phyloP scores from a whole-genome alignment of 2,329 filamentous ascomycete genomes.

The Talaromyces albobiverticillius region DNA sequence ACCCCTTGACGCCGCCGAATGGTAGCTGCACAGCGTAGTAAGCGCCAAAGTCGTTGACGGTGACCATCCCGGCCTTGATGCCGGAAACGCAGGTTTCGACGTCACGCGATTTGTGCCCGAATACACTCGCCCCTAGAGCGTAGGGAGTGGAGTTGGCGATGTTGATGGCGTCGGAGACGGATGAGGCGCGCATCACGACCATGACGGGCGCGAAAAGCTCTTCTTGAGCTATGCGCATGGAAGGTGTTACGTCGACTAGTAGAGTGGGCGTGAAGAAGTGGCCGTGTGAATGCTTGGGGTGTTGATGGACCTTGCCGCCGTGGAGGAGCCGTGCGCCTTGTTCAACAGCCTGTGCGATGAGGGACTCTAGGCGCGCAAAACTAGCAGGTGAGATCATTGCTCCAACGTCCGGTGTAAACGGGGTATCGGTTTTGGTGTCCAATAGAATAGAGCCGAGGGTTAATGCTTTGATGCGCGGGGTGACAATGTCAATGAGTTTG shows the following conservation, averaged over 20 bases:
- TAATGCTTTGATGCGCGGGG: slow-evolving; percentile 69
- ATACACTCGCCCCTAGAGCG: slow-evolving; percentile 84
- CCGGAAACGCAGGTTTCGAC: slow-evolving; percentile 64
- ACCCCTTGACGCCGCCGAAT: slow-evolving; percentile 87
- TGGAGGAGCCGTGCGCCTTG: slow-evolving; percentile 77
- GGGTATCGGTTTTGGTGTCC: slow-evolving; percentile 32
- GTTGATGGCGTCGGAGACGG: slow-evolving; percentile 64
- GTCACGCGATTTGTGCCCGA: slow-evolving; percentile 65
- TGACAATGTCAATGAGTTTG: slow-evolving; percentile 66
- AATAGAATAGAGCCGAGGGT: slow-evolving; percentile 70
- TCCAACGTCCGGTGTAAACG: slow-evolving; percentile 65
- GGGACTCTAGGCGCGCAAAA: slow-evolving; percentile 71
- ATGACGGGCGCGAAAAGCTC: slow-evolving; percentile 95
- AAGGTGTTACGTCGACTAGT: slow-evolving; percentile 79
- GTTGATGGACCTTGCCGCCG: slow-evolving; percentile 69
- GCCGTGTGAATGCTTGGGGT: slow-evolving; percentile 71
- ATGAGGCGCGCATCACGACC: slow-evolving; percentile 71
- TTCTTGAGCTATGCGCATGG: slow-evolving; percentile 83
- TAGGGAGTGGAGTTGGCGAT: slow-evolving; percentile 84
- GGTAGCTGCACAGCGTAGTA: slow-evolving; percentile 93
- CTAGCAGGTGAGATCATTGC: slow-evolving; percentile 79
- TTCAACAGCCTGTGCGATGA: slow-evolving; percentile 73
- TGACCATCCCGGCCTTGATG: slow-evolving; percentile 82
- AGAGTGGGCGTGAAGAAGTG: slow-evolving; percentile 94
- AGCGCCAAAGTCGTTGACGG: slow-evolving; percentile 91